Conservation (phyloP, 1,284 basidiomycete species). For the Sporisorium reilianum region DNA sequence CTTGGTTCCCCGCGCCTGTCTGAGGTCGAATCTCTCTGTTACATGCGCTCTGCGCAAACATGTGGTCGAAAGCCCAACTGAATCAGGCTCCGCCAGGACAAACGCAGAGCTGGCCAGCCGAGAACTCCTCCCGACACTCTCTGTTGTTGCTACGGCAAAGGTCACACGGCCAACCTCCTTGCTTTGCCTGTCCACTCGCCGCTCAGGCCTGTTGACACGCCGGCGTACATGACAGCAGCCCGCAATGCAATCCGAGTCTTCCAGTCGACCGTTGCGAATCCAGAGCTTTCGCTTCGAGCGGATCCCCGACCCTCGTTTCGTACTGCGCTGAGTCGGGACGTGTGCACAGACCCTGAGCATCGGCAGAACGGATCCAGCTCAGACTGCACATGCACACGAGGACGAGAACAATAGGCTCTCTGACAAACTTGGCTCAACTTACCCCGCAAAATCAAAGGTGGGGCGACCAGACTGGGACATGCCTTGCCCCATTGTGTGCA, state of each 20-base stretch:
- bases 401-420: not conserved
- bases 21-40: not conserved
- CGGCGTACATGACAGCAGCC: not conserved
- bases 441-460: not conserved
- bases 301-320: not conserved
- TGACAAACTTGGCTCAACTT: not conserved
- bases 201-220: too few relatives aligned
- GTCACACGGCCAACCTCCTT: slow-evolving; percentile 3
- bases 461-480: too few relatives aligned
- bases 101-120: not conserved
- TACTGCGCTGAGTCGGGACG: not conserved
- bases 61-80: not conserved
- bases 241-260: too few relatives aligned
- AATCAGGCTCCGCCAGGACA: not conserved
- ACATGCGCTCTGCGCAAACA: too few relatives aligned
- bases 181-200: too few relatives aligned
- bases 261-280: too few relatives aligned
- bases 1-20: not conserved
- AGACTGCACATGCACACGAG: too few relatives aligned
- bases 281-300: not conserved
- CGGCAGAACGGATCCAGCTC: too few relatives aligned
- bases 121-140: not conserved
- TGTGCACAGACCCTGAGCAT: slow-evolving; percentile 2
- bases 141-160: not conserved
- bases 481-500: too few relatives aligned